Evolutionary conservation across 2,329 filamentous ascomycete genomes (phyloP).

Genomic region (Delphinella strobiligena): DNA sequence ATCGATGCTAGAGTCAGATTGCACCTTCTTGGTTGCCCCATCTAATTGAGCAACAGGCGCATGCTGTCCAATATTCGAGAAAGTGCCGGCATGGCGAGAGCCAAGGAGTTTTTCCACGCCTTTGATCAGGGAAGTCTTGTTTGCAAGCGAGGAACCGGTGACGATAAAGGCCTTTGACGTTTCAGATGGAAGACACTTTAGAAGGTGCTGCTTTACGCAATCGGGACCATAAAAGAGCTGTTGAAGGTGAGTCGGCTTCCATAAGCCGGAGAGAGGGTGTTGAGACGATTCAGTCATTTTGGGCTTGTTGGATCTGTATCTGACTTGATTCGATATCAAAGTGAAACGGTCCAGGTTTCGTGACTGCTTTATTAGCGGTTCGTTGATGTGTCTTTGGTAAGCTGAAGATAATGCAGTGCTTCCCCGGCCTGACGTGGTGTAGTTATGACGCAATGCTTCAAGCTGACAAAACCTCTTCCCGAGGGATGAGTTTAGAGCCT

Average conservation of each 20-base stretch:
- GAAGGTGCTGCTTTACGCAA: constrained; percentile 35
- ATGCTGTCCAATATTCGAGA: constrained; percentile 43
- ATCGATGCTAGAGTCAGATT: constrained; percentile 35
- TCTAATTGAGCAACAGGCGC: constrained; percentile 43
- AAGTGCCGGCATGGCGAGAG: constrained; percentile 39
- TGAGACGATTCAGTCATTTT: constrained; percentile 31
- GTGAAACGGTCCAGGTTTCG: too few relatives aligned
- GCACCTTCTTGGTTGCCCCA: constrained; percentile 36
- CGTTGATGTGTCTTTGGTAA: too few relatives aligned
- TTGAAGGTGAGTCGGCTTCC: constrained; percentile 38
- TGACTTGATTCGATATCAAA: too few relatives aligned
- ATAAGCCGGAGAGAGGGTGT: constrained; percentile 36
- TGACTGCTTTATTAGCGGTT: too few relatives aligned
- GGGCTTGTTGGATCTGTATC: constrained; percentile 17
- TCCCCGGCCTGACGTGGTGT: background rate
- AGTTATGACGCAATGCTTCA: background rate
- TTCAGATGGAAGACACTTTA: constrained; percentile 30
- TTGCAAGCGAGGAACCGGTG: constrained; percentile 41
- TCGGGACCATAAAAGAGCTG: constrained; percentile 38
- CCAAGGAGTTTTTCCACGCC: constrained; percentile 38
- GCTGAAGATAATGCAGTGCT: background rate
- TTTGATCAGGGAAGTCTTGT: constrained; percentile 40
- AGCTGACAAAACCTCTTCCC: background rate
- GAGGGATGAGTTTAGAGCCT: background rate
- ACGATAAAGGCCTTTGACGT: constrained; percentile 46